Evolutionary conservation across 2,329 filamentous ascomycete genomes (phyloP), one percentile per base, ranked within the genome.

Genomic region (Arthrobotrys megalospora): DNA sequence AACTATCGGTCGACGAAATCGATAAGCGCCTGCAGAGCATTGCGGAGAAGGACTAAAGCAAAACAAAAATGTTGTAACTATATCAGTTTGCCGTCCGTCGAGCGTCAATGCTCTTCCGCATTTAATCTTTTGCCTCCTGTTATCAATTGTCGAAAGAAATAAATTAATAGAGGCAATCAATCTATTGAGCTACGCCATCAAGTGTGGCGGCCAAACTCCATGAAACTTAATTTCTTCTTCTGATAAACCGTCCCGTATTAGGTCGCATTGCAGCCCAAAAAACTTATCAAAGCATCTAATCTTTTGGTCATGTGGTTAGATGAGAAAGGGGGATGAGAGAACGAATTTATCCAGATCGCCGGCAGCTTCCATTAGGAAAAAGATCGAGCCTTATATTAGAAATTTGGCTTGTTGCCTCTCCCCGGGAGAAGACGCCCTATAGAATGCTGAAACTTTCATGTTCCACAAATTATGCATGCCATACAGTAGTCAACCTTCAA

Each of bases 11-110:
- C 86, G 94, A 98, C 41, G 95, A 99, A 89, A 97, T 99, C 85
- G 96, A 99, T 83, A 96, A 98, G 86, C 90, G 96, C 86, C 90
- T 99, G 87, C 94, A 98, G 86, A 94, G 95, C 71, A 99, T 99
- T 85, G 94, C 94, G 76, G 96, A 99, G 89, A 98, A 97, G 90
- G 96, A 99, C 86, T 99, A 89, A 90, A 60, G 19, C n/a, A 19
- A n/a, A 55, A 32, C 5, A 34, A 53, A 53, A 55, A 41, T 28
- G 36, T 58, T 58, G 55, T 60, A 60, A 60, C 55, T 60, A 60
- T 67, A 19, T 62, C 55, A 12, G n/a, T 67, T 53, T 55, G 28
- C 36, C 63, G 16, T 38, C 11, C 38, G 12, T 45, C 55, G 19
- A 32, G 55, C 55, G 55, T 43, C 55, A 60, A 32, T 43, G 55